Base-by-base conservation (phyloP, 768 basidiomycete species). In the Rhizopogon vinicolor region DNA sequence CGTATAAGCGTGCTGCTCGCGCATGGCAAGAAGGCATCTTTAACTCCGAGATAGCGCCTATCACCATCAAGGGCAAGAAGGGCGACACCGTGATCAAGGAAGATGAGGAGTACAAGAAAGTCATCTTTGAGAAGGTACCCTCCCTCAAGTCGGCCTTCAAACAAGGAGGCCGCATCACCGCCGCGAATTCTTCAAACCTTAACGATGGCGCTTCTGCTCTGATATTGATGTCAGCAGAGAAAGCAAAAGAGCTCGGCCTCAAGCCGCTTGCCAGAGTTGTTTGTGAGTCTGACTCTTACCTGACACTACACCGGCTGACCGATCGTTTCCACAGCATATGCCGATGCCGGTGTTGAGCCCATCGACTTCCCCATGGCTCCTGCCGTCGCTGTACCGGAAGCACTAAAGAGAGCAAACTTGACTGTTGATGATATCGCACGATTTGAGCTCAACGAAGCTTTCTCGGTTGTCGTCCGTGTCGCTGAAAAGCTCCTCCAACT, bases 371-470 rank as follows among this genome's bases (percentile, higher is more conserved):
- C 97, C 39, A 80, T 84, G 62, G 97, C 97, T 25, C 97, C 97
- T 12, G 91, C 96, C 3, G 79, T 91, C 58, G 96, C 96, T 31
- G 73, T 99, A 37, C 97, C 97, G 19, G 72, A 82, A 55, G 97
- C 97, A 13, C 76, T 99, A 54, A 74, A 93, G 76, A 86, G 82
- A 65, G 97, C 96, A 18, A 90, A 90, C 62, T 77, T 98, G 55
- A 84, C 84, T n/a, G 66, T 85, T 44, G 78, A 89, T 43, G 93
- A 99, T 64, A 92, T 99, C 60, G 80, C 93, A 44, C 79, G 89
- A 46, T 99, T 93, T 68, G 97, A 99, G 72, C 83, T 98, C 71
- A 99, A 99, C 71, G 96, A 99, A 72, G 96, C 96, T 22, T 99
- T 98, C 82, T 94, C 93, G 1, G 90, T 90, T 48, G 96, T 98